phyloP scores from a whole-genome alignment of 345 rosid species.

The Nasturtium officinale region DNA sequence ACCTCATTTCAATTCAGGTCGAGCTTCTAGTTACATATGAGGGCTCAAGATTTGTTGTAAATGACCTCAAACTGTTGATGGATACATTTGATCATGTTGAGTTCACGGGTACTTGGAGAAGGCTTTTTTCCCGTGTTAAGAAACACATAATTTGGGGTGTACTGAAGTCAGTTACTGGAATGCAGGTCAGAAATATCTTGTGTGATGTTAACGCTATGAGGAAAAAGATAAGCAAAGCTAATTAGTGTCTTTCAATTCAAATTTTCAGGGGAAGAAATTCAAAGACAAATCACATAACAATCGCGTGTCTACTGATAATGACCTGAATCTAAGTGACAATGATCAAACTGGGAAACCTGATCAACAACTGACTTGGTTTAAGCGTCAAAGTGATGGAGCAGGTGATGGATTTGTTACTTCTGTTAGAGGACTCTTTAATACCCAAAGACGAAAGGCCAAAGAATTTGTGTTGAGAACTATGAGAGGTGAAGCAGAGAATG shows the following conservation, averaged over 20 bases:
- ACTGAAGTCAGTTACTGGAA: slow-evolving; percentile 93
- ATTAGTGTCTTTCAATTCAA: neutral
- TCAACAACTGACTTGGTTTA: slow-evolving; percentile 67
- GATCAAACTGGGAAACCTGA: slow-evolving; percentile 72
- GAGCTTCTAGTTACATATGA: slow-evolving; percentile 88
- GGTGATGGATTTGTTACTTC: slow-evolving; percentile 98
- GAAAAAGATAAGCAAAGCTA: neutral
- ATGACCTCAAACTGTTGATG: slow-evolving; percentile 94
- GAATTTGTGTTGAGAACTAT: slow-evolving; percentile 91
- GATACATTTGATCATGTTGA: slow-evolving; percentile 88
- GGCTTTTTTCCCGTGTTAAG: slow-evolving; percentile 95
- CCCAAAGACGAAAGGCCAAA: slow-evolving; percentile 89
- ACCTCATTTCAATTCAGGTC: slow-evolving; percentile 55
- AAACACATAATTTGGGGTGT: slow-evolving; percentile 99
- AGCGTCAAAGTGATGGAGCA: slow-evolving; percentile 90
- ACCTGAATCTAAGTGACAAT: slow-evolving; percentile 75
- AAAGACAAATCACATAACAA: slow-evolving; percentile 78
- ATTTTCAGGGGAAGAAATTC: slow-evolving; percentile 86
- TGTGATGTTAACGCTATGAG: neutral
- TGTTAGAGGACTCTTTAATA: slow-evolving; percentile 83
- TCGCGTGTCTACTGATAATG: slow-evolving; percentile 67
- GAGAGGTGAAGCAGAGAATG: slow-evolving; percentile 94
- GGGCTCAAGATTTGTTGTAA: slow-evolving; percentile 92
- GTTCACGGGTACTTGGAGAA: slow-evolving; percentile 97
- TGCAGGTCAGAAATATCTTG: slow-evolving; percentile 67